Base-by-base conservation (phyloP, 2,329 filamentous ascomycete species). In the Metarhizium album region DNA sequence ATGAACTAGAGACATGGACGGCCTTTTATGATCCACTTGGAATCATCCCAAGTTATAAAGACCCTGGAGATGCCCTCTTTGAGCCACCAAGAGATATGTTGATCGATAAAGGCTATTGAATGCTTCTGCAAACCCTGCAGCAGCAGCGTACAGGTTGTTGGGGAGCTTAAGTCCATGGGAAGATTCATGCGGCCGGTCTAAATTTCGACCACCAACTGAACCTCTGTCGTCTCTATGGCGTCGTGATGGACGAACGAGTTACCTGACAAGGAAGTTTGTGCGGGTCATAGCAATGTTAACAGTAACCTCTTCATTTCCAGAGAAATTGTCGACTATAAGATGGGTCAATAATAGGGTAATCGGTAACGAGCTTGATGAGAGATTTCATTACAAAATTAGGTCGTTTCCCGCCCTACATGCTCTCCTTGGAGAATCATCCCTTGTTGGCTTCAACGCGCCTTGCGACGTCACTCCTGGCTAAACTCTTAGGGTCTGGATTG, bases 111-210 rank as follows among this genome's bases (percentile, higher is more conserved):
- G n/a, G 51, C 14, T 18, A 52, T 27, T 13, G 46, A 53, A 42
- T 61, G 57, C 38, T 59, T 59, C 52, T 59, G 56, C 23, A 60
- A 59, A 31, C 52, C 48, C 18, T 58, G 58, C 55, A 2, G 42
- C 48, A 13, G 45, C 42, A 7, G 33, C 29, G 50, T 51, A 47
- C 47, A 53, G 16, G 43, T 22, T 7, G 40, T 29, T 4, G 16
- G 24, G 43, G 50, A 62, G 42, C 55, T 60, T 1, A 51, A 7
- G 42, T 45, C 1, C 53, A 58, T 3, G 56, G 55, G 38, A 45
- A 20, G 22, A 58, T 61, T 16, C 42, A 42, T 0, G 33, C 42
- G 2, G 53, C 58, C 8, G 33, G 45, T 18, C 11, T 45, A 24
- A 45, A 53, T 38, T 50, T 40, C 11, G 47, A 52, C 40, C 48